Conservation (phyloP, 495 filamentous ascomycete species). For the Annulohypoxylon nitens region DNA sequence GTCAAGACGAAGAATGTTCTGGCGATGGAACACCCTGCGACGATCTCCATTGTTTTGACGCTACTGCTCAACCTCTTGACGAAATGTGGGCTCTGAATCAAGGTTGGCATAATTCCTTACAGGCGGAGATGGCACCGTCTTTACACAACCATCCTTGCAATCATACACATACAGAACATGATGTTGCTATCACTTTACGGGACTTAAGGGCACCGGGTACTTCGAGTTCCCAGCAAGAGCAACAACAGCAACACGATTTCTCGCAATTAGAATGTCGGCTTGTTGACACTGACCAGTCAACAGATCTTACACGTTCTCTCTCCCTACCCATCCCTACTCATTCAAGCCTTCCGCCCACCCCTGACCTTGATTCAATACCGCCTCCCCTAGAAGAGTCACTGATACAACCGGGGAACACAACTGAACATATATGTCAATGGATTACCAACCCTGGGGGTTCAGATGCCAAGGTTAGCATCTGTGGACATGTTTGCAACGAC, state of each 20-base stretch:
- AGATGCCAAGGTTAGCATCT: conserved; percentile 28
- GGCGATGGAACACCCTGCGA: conserved; percentile 47
- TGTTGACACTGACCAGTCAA: conserved; percentile 6
- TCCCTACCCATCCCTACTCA: conserved; percentile 26
- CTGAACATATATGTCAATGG: conserved; percentile 54
- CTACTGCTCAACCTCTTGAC: conserved; percentile 27
- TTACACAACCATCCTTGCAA: conserved; percentile 44
- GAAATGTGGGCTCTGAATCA: conserved; percentile 30
- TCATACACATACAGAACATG: conserved; percentile 49
- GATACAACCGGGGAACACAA: conserved; percentile 15
- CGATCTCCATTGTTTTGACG: conserved; percentile 43
- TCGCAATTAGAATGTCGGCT: conserved; percentile 19
- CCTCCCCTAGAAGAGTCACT: conserved; percentile 18
- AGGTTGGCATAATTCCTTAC: conserved; percentile 25
- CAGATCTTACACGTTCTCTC: conserved; percentile 9
- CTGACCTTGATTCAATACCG: conserved; percentile 11
- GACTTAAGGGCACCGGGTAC: conserved; percentile 41
- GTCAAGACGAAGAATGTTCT: conserved; percentile 45
- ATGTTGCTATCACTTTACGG: conserved; percentile 45
- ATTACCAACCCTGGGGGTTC: conserved; percentile 28
- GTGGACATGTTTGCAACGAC: conserved; percentile 42
- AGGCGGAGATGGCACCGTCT: conserved; percentile 2
- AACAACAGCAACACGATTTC: conserved; percentile 29
- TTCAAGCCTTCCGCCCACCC: conserved; percentile 29
- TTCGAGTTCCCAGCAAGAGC: conserved; percentile 9